Percentiles rank a stretch among this genome's conserved stretches.
These are phyloP conservation scores for Davidsoniella australis DNA, from an alignment of 2,329 filamentous ascomycete species.

Conservation along the genomic window DNA sequence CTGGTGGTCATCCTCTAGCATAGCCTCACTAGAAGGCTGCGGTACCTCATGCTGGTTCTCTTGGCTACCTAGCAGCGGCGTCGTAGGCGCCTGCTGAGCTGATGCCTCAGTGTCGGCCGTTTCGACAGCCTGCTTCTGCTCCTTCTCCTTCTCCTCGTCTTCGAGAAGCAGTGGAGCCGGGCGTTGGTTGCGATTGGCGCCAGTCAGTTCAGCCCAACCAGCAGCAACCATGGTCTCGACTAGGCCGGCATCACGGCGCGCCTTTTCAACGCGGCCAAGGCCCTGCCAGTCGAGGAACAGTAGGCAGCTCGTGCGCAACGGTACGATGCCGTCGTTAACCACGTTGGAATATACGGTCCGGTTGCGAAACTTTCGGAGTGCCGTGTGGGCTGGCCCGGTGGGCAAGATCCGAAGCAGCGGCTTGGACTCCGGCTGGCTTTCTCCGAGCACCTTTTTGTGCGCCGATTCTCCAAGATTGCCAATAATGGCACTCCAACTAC, in stretches of 20 bases:
- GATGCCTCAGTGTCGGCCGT: not conserved
- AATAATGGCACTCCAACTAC: slow-evolving; percentile 77
- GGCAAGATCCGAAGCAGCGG: slow-evolving; percentile 77
- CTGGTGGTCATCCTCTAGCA: slow-evolving; percentile 46
- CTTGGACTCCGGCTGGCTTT: slow-evolving; percentile 63
- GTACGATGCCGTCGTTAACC: slow-evolving; percentile 94
- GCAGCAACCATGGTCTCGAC: slow-evolving; percentile 87
- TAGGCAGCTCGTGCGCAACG: slow-evolving; percentile 85
- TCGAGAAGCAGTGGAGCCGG: slow-evolving; percentile 29
- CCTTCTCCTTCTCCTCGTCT: slow-evolving; percentile 16
- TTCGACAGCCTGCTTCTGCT: slow-evolving; percentile 14
- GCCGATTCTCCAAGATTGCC: slow-evolving; percentile 59
- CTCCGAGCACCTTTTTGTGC: slow-evolving; percentile 39
- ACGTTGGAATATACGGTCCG: slow-evolving; percentile 92
- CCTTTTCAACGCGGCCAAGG: slow-evolving; percentile 83
- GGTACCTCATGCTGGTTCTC: slow-evolving; percentile 43
- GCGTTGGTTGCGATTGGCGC: slow-evolving; percentile 37
- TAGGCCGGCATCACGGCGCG: slow-evolving; percentile 74
- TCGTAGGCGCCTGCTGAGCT: slow-evolving; percentile 17
- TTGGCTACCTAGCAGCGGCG: slow-evolving; percentile 16
- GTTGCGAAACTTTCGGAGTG: slow-evolving; percentile 74
- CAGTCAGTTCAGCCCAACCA: slow-evolving; percentile 85
- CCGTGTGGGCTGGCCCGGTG: slow-evolving; percentile 76
- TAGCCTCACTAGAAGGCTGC: slow-evolving; percentile 49
- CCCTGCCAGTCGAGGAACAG: slow-evolving; percentile 95